Evolutionary conservation across 2,329 filamentous ascomycete genomes (phyloP).

Genomic region (Oidium heveae): DNA sequence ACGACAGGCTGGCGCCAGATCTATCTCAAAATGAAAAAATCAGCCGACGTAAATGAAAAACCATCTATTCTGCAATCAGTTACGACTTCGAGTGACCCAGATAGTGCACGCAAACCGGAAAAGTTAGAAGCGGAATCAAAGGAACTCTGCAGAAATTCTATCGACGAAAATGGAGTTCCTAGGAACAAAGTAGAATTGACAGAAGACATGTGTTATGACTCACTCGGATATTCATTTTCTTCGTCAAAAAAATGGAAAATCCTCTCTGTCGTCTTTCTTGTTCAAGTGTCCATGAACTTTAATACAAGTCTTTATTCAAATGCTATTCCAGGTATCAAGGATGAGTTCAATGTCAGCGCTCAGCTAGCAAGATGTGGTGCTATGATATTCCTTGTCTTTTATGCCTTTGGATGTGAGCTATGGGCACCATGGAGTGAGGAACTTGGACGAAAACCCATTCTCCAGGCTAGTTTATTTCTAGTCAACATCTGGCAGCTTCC

Average conservation of each 20-base stretch:
- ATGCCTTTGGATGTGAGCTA: slow-evolving; percentile 68
- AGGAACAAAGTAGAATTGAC: slow-evolving; percentile 16
- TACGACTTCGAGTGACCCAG: too few relatives aligned
- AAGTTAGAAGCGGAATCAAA: too few relatives aligned
- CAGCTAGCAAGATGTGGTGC: slow-evolving; percentile 49
- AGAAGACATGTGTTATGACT: slow-evolving; percentile 35
- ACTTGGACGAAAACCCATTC: slow-evolving; percentile 48
- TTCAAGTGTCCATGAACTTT: slow-evolving; percentile 58
- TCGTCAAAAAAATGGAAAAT: slow-evolving; percentile 45
- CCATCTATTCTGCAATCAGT: too few relatives aligned
- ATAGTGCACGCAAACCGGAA: too few relatives aligned
- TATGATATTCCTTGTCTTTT: slow-evolving; percentile 53
- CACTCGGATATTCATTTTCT: slow-evolving; percentile 37
- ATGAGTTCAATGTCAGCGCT: slow-evolving; percentile 40
- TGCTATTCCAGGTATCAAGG: slow-evolving; percentile 34
- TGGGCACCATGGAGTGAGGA: slow-evolving; percentile 82
- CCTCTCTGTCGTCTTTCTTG: slow-evolving; percentile 45
- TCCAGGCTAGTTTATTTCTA: slow-evolving; percentile 46
- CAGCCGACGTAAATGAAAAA: too few relatives aligned
- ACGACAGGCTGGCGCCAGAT: too few relatives aligned
- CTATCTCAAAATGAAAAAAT: too few relatives aligned
- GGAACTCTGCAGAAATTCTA: too few relatives aligned
- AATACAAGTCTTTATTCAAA: slow-evolving; percentile 54
- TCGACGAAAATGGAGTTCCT: too few relatives aligned
- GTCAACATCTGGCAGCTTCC: slow-evolving; percentile 58